These are phyloP conservation scores for Podospora conica DNA, from an alignment of 495 filamentous ascomycete species.

Conservation along the genomic window DNA sequence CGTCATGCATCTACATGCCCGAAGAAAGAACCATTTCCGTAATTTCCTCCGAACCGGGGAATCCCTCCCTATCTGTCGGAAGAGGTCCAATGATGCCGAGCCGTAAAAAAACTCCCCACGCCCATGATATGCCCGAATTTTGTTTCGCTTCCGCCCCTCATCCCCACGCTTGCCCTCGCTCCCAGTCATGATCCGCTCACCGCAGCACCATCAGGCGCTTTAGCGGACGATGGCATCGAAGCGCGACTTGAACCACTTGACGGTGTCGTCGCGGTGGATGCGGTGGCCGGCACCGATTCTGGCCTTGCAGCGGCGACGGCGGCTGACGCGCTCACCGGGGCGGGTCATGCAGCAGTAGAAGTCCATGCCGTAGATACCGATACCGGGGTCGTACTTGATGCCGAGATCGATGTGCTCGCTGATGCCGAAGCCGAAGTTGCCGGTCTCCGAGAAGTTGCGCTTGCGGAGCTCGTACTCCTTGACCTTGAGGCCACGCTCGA, in stretches of 20 bases:
- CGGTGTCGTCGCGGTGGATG: constrained; percentile 86
- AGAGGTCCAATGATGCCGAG: constrained; percentile 18
- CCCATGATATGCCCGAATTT: constrained; percentile 19
- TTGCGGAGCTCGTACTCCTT: constrained; percentile 99
- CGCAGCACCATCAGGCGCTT: constrained; percentile 29
- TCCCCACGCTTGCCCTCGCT: constrained; percentile 21
- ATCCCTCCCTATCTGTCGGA: constrained; percentile 4
- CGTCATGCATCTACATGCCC: constrained; percentile 21
- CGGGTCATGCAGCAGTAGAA: constrained; percentile 99
- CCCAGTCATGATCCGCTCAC: constrained; percentile 26
- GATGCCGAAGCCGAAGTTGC: constrained; percentile 99
- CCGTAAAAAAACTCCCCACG: constrained; percentile 16
- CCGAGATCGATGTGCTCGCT: constrained; percentile 99
- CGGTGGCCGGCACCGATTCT: constrained; percentile 81
- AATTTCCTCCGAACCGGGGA: constrained; percentile 13
- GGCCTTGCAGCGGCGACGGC: constrained; percentile 83
- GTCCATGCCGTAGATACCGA: constrained; percentile 99
- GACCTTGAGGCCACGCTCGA: constrained; percentile 99
- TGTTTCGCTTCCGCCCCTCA: background rate
- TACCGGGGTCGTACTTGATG: constrained; percentile 99
- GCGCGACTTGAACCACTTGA: constrained; percentile 99
- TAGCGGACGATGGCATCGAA: constrained; percentile 98
- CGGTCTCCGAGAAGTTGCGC: constrained; percentile 98
- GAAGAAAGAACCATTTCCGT: constrained; percentile 12
- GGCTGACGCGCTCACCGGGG: constrained; percentile 94